Evolutionary conservation across 139 green algal species (phyloP).

Genomic region (Astrephomene gubernaculifera): DNA sequence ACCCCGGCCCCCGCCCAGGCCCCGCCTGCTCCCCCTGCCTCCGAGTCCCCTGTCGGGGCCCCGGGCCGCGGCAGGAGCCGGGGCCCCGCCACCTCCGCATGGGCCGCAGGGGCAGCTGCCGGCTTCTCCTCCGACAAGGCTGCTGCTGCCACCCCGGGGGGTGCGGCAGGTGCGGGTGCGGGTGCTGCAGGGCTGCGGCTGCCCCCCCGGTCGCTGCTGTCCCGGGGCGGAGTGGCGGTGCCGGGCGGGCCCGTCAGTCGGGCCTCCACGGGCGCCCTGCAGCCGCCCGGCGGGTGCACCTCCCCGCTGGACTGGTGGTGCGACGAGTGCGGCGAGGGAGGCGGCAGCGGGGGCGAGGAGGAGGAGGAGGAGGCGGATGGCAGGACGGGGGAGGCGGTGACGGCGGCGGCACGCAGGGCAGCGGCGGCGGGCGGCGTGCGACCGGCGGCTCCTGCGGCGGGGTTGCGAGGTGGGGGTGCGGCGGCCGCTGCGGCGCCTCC

Average conservation of each 20-base stretch:
- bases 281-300: background rate
- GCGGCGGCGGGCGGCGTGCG: background rate
- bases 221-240: background rate
- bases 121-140: too few species aligned
- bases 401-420: background rate
- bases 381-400: background rate
- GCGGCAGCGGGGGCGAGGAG: background rate
- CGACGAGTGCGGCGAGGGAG: constrained; percentile 5
- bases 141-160: too few species aligned
- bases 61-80: too few species aligned
- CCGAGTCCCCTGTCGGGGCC: too few species aligned
- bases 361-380: background rate
- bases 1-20: too few species aligned
- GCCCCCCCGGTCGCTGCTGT: background rate
- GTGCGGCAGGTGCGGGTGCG: too few species aligned
- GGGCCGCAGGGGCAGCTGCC: too few species aligned
- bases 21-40: too few species aligned
- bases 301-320: constrained; percentile 9
- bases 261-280: background rate
- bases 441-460: background rate
- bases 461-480: background rate
- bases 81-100: too few species aligned
- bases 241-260: background rate
- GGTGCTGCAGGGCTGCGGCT: too few species aligned
- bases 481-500: background rate